phyloP scores from a whole-genome alignment of 2,329 filamentous ascomycete species.

The Fusarium marasasianum region DNA sequence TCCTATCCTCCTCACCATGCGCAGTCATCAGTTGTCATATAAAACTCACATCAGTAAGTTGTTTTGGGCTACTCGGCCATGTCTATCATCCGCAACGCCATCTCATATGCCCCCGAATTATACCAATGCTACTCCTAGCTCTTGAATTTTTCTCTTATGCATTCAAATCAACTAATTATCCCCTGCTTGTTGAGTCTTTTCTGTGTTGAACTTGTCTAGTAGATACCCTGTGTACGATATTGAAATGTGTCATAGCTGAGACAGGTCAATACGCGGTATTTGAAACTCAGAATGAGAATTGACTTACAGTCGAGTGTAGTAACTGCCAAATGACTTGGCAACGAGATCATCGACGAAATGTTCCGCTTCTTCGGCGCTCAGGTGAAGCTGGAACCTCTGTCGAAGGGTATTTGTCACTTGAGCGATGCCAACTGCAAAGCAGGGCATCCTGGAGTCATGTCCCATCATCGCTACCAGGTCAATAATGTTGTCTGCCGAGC shows the following conservation, averaged over 20 bases:
- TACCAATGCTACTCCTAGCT: constrained; percentile 25
- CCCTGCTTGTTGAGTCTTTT: constrained; percentile 3
- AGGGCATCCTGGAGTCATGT: constrained; percentile 83
- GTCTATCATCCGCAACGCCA: constrained; percentile 44
- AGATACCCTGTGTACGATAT: constrained; percentile 88
- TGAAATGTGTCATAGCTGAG: constrained; percentile 85
- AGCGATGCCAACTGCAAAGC: constrained; percentile 77
- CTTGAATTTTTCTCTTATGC: neutral
- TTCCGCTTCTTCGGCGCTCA: constrained; percentile 84
- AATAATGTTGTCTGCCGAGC: constrained; percentile 82
- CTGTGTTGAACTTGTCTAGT: constrained; percentile 58
- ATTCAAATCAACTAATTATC: constrained; percentile 17
- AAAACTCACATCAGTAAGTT: constrained; percentile 22
- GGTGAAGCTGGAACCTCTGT: constrained; percentile 81
- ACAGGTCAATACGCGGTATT: constrained; percentile 3
- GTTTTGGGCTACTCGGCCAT: constrained; percentile 23
- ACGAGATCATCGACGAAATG: constrained; percentile 84
- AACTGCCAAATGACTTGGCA: constrained; percentile 83
- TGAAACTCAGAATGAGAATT: neutral
- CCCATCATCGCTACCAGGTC: constrained; percentile 89
- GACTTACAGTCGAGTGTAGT: constrained; percentile 83
- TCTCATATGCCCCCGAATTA: constrained; percentile 38
- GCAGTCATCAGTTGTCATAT: constrained; percentile 24
- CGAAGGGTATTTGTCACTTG: constrained; percentile 75
- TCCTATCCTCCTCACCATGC: neutral